Percentiles rank a stretch among this genome's conserved stretches.
Evolutionary conservation across 768 basidiomycete genomes (phyloP).

Genomic region (Boletus fagicola): DNA sequence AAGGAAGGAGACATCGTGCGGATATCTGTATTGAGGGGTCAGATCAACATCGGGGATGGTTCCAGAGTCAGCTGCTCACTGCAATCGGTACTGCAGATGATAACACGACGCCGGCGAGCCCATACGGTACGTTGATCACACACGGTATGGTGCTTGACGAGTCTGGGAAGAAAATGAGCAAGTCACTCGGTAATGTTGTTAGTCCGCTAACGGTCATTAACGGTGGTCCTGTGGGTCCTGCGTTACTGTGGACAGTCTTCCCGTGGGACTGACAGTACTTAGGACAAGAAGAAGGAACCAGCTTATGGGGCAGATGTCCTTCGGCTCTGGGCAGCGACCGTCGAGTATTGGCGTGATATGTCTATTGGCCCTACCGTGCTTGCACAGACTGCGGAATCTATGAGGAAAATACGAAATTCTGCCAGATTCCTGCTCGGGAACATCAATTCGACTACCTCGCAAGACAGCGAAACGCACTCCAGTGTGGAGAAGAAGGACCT

Average conservation of each 20-base stretch:
- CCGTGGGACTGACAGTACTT: neutral
- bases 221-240: slow-evolving; percentile 63
- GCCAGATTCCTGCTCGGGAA: slow-evolving; percentile 86
- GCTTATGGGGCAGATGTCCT: slow-evolving; percentile 85
- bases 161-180: slow-evolving; percentile 93
- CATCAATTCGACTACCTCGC: slow-evolving; percentile 38
- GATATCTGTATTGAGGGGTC: slow-evolving; percentile 94
- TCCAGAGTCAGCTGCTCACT: slow-evolving; percentile 92
- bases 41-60: slow-evolving; percentile 99
- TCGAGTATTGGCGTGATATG: slow-evolving; percentile 88
- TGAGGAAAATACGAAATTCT: slow-evolving; percentile 85
- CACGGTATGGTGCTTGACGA: slow-evolving; percentile 97
- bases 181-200: slow-evolving; percentile 88
- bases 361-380: slow-evolving; percentile 79
- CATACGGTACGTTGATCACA: slow-evolving; percentile 83
- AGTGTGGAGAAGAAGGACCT: slow-evolving; percentile 42
- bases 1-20: slow-evolving; percentile 48
- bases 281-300: slow-evolving; percentile 71
- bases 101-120: slow-evolving; percentile 33
- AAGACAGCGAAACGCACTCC: neutral
- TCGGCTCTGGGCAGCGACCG: slow-evolving; percentile 87
- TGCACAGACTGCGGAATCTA: slow-evolving; percentile 66
- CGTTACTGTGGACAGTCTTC: neutral
- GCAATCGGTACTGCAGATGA: slow-evolving; percentile 46
- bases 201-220: slow-evolving; percentile 79